Conservation (phyloP, 78 protist genomes). For the Dictyostelium capitatum region DNA sequence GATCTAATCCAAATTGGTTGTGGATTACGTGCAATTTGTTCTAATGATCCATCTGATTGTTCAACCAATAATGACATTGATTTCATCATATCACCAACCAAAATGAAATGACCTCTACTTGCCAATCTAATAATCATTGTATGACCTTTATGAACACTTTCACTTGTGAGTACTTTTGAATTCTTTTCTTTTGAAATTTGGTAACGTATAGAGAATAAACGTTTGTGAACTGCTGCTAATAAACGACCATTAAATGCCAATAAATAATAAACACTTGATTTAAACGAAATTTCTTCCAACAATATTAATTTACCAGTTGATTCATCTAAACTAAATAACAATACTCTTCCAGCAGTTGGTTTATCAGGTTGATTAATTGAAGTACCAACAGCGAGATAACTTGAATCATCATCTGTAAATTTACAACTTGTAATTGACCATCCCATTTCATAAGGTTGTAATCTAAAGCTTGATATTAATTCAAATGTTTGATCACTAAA, state of each 20-base stretch:
- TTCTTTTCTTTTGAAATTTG: not conserved
- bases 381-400: slow-evolving; percentile 93
- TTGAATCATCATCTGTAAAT: slow-evolving; percentile 21
- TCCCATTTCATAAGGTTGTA: slow-evolving; percentile 48
- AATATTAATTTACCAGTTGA: not conserved
- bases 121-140: slow-evolving; percentile 74
- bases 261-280: slow-evolving; percentile 80
- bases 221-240: slow-evolving; percentile 87
- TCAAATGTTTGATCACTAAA: slow-evolving; percentile 90
- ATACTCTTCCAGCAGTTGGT: slow-evolving; percentile 89
- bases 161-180: slow-evolving; percentile 24
- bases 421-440: slow-evolving; percentile 11
- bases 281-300: slow-evolving; percentile 24
- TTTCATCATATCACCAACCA: slow-evolving; percentile 95
- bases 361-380: slow-evolving; percentile 70
- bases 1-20: slow-evolving; percentile 88
- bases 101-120: slow-evolving; percentile 90
- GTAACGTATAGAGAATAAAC: not conserved
- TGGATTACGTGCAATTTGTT: slow-evolving; percentile 80
- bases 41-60: slow-evolving; percentile 11
- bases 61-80: slow-evolving; percentile 79
- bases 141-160: slow-evolving; percentile 85
- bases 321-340: slow-evolving; percentile 73
- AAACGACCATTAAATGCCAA: slow-evolving; percentile 80
- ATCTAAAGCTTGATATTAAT: not conserved